Base-by-base conservation (phyloP, 352 stramenopile genomes). In the Pythium aquatile region DNA sequence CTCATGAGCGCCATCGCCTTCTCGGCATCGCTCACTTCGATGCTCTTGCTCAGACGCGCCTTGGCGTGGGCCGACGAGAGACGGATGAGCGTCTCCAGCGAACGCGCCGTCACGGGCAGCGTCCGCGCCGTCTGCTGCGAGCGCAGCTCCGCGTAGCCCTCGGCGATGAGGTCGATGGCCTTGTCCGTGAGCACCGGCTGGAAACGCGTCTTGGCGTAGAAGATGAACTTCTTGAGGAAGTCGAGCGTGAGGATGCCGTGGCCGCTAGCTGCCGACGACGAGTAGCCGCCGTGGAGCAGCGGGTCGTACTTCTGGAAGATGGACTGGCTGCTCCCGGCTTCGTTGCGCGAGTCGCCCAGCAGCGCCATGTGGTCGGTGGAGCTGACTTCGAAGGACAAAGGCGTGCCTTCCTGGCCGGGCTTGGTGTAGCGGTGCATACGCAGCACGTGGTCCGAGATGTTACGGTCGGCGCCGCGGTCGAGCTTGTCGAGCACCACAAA, bases 401-500 rank as follows among this genome's bases (percentile, higher is more conserved):
- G 95, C 0, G 88, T 70, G 66, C 96, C 83, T 74, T 98, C 85
- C 61, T 92, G 80, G 46, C 96, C 85, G 20, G 88, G 72, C 35
- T 83, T 78, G 58, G 76, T 90, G 79, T 99, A 99, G 29, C 93
- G 82, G 70, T 99, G 97, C 66, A 98, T 98, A n/a, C 85, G 78
- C 65, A 99, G 83, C 17, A 99, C 97, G 81, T 99, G 98, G 47
- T 98, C 89, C 2, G 97, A 97, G 69, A 99, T 99, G 54, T 88
- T 92, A 28, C 96, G 85, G 69, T 99, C 97, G 14, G 81, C 91
- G 30, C 93, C 91, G 14, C 93, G 90, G 72, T 99, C 96, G 46
- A 99, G 83, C 61, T 98, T 96, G 84, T 99, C 98, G 33, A 99
- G 87, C 13, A 99, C 98, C 35, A 99, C 97, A 76, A 99, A 99